Base-by-base conservation (phyloP, 2,329 filamentous ascomycete species). In the Nannizziopsis arthrosporioides region DNA sequence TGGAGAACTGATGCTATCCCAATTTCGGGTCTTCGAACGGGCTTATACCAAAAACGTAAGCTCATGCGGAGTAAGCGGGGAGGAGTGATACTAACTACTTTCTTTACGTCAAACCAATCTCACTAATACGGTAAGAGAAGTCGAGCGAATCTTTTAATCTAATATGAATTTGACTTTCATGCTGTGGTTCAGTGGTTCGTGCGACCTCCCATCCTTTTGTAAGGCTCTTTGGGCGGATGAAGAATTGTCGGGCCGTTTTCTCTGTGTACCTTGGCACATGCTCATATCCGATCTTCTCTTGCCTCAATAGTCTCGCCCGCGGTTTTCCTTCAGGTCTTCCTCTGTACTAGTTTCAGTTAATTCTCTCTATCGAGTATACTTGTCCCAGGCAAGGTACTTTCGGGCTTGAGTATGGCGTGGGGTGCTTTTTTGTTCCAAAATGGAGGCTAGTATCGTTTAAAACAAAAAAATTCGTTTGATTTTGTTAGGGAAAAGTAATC, bases 401-500 rank as follows among this genome's bases (percentile, higher is more conserved):
- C 38, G 45, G 45, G 38, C 42, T 39, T 39, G 34, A 35, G 38
- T 48, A 48, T 48, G 46, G 46, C 43, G 46, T 43, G 40, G 46
- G 15, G n/a, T 30, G 31, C 38, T 35, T 42, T 41, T 9, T 36
- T 36, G 12, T 14, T 10, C 12, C 27, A 37, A 46, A 47, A 42
- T 15, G 45, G 45, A 42, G 45, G 45, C 12, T 22, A 47, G 27
- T n/a, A 18, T 47, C 39, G 12, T 47, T 47, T 8, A 42, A 15
- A n/a, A n/a, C 5, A 12, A 11, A 18, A 2, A 37, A 47, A 35
- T 7, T 17, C 12, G 39, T 9, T 39, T 22, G 36, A 31, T 46
- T 15, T 31, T 38, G 44, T 27, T 39, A 40, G 35, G 35, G 15
- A 40, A 27, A 46, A 8, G n/a, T 46, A 40, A 31, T 46, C 44